Conservation (phyloP, 2,329 filamentous ascomycete species). For the Verticillium klebahnii region DNA sequence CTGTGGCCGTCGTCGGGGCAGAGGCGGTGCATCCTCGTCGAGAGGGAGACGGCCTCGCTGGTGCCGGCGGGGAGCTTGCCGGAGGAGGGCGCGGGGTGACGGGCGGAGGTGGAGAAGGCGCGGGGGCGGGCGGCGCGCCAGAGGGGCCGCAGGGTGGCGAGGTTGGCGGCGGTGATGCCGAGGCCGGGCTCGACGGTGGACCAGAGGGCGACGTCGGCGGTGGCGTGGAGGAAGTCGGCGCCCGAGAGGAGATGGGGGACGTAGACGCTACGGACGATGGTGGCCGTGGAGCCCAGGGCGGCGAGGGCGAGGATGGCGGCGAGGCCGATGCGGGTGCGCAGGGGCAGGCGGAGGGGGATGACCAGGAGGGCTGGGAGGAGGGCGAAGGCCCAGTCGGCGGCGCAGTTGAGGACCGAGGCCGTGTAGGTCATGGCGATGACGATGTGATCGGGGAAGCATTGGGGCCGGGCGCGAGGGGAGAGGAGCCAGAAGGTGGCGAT, state of each 20-base stretch:
- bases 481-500: constrained; percentile 33
- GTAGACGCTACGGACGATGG: constrained; percentile 38
- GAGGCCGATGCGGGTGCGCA: constrained; percentile 30
- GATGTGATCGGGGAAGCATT: constrained; percentile 22
- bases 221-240: constrained; percentile 35
- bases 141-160: constrained; percentile 35
- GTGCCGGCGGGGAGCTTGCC: neutral
- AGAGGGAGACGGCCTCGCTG: neutral
- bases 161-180: constrained; percentile 31
- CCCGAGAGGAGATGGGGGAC: constrained; percentile 28
- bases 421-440: constrained; percentile 26
- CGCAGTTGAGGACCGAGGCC: constrained; percentile 32
- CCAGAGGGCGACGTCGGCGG: constrained; percentile 39
- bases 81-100: neutral
- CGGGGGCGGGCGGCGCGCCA: constrained; percentile 2
- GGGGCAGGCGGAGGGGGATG: constrained; percentile 35
- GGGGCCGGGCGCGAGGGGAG: constrained; percentile 19
- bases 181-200: constrained; percentile 39
- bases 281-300: constrained; percentile 28
- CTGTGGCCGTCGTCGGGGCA: neutral
- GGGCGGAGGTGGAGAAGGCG: neutral
- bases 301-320: constrained; percentile 24
- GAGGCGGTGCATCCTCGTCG: neutral
- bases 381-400: constrained; percentile 33
- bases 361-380: constrained; percentile 35